Evolutionary conservation across 352 stramenopile species (phyloP).

Genomic region (Pythium biforme): DNA sequence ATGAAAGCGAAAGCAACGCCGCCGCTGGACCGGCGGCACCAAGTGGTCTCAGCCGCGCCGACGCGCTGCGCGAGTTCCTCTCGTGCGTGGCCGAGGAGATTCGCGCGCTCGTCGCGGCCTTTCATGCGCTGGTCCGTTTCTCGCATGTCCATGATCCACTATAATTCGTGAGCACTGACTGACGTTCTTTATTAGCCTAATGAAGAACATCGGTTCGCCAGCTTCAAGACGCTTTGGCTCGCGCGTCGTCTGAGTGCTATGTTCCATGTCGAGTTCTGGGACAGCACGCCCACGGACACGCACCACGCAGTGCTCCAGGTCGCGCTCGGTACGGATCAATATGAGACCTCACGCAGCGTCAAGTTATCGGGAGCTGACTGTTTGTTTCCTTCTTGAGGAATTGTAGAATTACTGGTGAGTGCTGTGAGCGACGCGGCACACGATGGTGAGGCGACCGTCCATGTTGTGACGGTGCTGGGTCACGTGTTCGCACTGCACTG

Average conservation of each 20-base stretch:
- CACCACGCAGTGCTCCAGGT: constrained; percentile 64
- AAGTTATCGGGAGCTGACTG: neutral
- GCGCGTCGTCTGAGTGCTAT: constrained; percentile 44
- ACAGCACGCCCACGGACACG: constrained; percentile 51
- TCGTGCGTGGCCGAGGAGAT: constrained; percentile 11
- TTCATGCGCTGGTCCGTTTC: neutral
- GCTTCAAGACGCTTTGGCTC: constrained; percentile 54
- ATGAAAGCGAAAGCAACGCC: constrained; percentile 6
- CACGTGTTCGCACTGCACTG: constrained; percentile 63
- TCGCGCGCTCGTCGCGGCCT: neutral
- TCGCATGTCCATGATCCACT: neutral
- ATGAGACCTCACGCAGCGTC: no score
- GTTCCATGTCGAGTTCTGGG: constrained; percentile 80
- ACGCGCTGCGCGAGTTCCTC: constrained; percentile 13
- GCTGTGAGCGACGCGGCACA: neutral
- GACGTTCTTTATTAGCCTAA: constrained; percentile 6
- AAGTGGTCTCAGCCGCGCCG: neutral
- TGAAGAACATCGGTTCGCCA: constrained; percentile 33
- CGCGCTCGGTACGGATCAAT: constrained; percentile 32
- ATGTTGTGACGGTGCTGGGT: constrained; percentile 29
- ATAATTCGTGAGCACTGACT: neutral
- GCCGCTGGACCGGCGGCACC: neutral
- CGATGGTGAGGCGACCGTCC: constrained; percentile 13
- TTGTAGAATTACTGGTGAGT: constrained; percentile 38
- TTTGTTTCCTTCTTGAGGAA: neutral